These are phyloP conservation scores for Clitoria ternatea DNA, from an alignment of 306 rosid genomes.

Conservation along the genomic window DNA sequence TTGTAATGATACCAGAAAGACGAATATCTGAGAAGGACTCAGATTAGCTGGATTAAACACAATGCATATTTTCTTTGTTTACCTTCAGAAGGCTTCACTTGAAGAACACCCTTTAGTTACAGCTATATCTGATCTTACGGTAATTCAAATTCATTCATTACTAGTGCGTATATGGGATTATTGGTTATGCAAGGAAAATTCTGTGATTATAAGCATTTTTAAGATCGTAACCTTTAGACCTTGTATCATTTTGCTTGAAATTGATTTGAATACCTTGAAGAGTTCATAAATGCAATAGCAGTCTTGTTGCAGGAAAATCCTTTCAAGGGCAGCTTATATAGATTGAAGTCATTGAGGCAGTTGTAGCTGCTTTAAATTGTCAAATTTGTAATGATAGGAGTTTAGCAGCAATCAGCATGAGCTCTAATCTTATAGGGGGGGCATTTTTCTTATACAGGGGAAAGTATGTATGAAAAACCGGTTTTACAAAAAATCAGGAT, in stretches of 20 bases:
- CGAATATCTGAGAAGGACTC: slow-evolving; percentile 44
- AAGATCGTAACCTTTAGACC: not conserved
- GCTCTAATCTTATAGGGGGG: too few species aligned
- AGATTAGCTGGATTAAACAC: slow-evolving; percentile 56
- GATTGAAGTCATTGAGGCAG: slow-evolving; percentile 68
- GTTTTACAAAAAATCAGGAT: too few species aligned
- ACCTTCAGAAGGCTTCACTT: slow-evolving; percentile 47
- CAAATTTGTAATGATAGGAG: too few species aligned
- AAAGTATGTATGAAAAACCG: too few species aligned
- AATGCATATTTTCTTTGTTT: slow-evolving; percentile 54
- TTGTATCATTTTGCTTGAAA: not conserved
- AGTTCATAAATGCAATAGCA: slow-evolving; percentile 58
- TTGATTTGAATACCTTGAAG: slow-evolving; percentile 12
- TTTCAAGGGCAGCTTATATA: slow-evolving; percentile 47
- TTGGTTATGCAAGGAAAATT: not conserved
- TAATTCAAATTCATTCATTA: slow-evolving; percentile 28
- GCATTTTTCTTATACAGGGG: too few species aligned
- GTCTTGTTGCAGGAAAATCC: slow-evolving; percentile 72
- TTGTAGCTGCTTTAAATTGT: slow-evolving; percentile 46
- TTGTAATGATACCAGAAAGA: slow-evolving; percentile 44
- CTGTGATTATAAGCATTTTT: not conserved
- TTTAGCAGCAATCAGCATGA: too few species aligned
- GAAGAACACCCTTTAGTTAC: slow-evolving; percentile 60
- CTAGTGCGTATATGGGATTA: not conserved
- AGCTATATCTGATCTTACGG: slow-evolving; percentile 62